phyloP scores from a whole-genome alignment of 306 rosid genomes.

The Quillaja saponaria region DNA sequence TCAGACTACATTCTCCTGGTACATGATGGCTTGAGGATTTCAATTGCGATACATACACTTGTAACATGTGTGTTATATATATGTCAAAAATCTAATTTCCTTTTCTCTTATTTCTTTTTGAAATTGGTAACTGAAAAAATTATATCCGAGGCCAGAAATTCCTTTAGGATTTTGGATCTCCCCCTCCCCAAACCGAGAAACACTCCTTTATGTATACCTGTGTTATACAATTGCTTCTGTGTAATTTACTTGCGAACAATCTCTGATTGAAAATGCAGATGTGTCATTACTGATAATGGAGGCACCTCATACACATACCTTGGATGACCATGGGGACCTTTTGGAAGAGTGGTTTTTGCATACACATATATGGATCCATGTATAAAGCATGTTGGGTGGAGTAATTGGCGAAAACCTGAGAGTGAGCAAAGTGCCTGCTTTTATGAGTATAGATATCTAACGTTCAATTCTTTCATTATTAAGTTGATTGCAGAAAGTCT shows the following conservation, averaged over 20 bases:
- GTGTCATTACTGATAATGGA: conserved; percentile 78
- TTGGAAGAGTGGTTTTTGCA: conserved; percentile 85
- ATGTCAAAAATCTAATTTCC: not conserved
- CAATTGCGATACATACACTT: too few species aligned
- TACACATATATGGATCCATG: conserved; percentile 74
- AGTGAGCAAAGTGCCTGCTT: conserved; percentile 78
- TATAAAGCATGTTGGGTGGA: conserved; percentile 70
- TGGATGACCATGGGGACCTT: conserved; percentile 97
- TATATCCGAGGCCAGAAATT: not conserved
- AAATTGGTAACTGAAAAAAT: not conserved
- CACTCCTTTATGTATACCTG: conserved; percentile 8
- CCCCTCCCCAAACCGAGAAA: not conserved
- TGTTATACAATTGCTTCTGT: conserved; percentile 4
- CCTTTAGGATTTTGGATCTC: not conserved
- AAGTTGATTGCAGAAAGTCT: conserved; percentile 8
- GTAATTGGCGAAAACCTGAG: conserved; percentile 79
- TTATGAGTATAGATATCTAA: conserved; percentile 73
- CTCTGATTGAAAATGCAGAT: conserved; percentile 49
- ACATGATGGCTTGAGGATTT: too few species aligned
- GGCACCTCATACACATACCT: conserved; percentile 54
- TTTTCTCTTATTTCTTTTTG: not conserved
- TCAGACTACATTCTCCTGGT: too few species aligned
- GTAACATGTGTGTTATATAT: too few species aligned
- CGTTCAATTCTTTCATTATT: conserved; percentile 22
- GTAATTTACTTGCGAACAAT: conserved; percentile 20